phyloP scores from a whole-genome alignment of 2,329 filamentous ascomycete species.

The Fusarium nurragi region DNA sequence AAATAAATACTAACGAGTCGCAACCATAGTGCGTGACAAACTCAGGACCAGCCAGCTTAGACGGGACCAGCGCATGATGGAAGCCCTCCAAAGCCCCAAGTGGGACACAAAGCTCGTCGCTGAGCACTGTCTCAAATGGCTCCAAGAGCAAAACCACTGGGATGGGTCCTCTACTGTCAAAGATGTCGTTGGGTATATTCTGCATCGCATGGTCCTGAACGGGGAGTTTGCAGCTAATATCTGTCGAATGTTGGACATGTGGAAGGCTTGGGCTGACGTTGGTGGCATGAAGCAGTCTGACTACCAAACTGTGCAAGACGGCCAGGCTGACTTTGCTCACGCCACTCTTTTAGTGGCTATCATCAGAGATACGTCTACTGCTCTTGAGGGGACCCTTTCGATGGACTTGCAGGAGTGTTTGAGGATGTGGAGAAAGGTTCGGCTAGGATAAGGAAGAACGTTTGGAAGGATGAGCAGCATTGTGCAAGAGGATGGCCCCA shows the following conservation, averaged over 20 bases:
- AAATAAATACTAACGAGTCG: background rate
- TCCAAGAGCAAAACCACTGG: conserved; percentile 48
- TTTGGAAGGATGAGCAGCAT: too few species aligned
- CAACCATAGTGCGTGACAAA: conserved; percentile 53
- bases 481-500: too few species aligned
- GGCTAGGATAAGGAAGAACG: conserved; percentile 53
- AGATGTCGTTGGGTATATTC: conserved; percentile 56
- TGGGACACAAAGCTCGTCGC: conserved; percentile 61
- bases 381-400: conserved; percentile 58
- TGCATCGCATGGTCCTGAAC: conserved; percentile 64
- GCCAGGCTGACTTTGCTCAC: conserved; percentile 56
- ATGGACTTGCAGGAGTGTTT: conserved; percentile 66
- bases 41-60: conserved; percentile 53
- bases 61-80: conserved; percentile 57
- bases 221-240: conserved; percentile 54
- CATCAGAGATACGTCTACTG: conserved; percentile 57
- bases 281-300: conserved; percentile 63
- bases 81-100: conserved; percentile 63
- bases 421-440: conserved; percentile 62
- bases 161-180: conserved; percentile 46
- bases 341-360: conserved; percentile 59
- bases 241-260: conserved; percentile 58
- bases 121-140: conserved; percentile 56
- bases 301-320: conserved; percentile 51
- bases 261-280: conserved; percentile 65